These are phyloP conservation scores for Fusarium sp. DNA, from an alignment of 2,329 filamentous ascomycete species.

Conservation along the genomic window DNA sequence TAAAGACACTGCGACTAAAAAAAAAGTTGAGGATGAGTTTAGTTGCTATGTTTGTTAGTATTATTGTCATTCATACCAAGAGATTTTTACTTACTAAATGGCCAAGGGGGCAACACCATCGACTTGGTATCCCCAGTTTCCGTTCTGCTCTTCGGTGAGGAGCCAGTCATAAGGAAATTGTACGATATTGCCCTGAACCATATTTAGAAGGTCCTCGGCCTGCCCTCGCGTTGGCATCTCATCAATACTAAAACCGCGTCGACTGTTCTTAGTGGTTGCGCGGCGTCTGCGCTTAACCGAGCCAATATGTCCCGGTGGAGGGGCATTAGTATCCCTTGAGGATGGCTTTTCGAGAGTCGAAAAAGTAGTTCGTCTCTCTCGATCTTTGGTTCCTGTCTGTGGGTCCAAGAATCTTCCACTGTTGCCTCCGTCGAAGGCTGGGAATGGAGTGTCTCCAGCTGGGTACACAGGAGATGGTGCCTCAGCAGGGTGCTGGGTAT, in stretches of 20 bases:
- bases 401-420: constrained; percentile 52
- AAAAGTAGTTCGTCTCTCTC: constrained; percentile 68
- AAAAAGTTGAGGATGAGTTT: constrained; percentile 37
- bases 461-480: constrained; percentile 58
- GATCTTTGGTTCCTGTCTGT: constrained; percentile 54
- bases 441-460: constrained; percentile 61
- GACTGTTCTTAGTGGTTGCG: constrained; percentile 76
- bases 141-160: constrained; percentile 87
- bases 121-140: constrained; percentile 97
- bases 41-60: constrained; percentile 54
- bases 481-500: constrained; percentile 50
- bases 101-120: constrained; percentile 96
- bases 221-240: constrained; percentile 81
- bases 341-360: constrained; percentile 64
- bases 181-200: constrained; percentile 90
- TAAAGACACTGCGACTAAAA: constrained; percentile 13
- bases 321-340: constrained; percentile 51
- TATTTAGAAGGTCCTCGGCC: constrained; percentile 82
- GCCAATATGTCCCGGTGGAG: constrained; percentile 54
- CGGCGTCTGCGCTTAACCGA: constrained; percentile 74
- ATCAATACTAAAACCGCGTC: constrained; percentile 74
- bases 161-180: constrained; percentile 98
- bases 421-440: constrained; percentile 57
- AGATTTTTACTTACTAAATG: constrained; percentile 81
- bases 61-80: not conserved